Evolutionary conservation across 805 yeast genomes (phyloP), one percentile per base, ranked within the genome.

Genomic region (Starmerella stellata): DNA sequence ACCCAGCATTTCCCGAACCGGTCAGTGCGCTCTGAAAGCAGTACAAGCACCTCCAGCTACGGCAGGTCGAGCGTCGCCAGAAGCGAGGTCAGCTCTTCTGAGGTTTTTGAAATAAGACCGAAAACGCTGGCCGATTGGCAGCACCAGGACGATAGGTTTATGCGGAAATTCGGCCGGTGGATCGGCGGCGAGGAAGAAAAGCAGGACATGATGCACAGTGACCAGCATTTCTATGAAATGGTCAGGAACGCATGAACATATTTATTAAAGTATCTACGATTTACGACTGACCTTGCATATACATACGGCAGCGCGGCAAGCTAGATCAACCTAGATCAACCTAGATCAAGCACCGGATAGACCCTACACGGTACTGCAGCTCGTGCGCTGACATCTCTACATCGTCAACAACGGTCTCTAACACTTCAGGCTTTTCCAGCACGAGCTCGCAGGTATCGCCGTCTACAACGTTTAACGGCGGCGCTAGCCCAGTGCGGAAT

Each of bases 371-470:
- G 25, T 7, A 7, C 11, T 23, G 25, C 9, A 23, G 25, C 11
- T 23, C 25, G 11, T 7, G 7, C 25, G 7, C 11, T 11, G 25
- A n/a, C n/a, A n/a, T n/a, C n/a, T n/a, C n/a, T 25, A 25, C 11
- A 11, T 25, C 29, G 11, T 25, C 29, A 25, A n/a, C 29, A 25
- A n/a, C 29, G n/a, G 11, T n/a, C 29, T 11, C 29, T 13, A 11
- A 25, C n/a, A 25, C 14, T 11, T 25, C 29, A 13, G 29, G n/a
- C 11, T 25, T 25, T 25, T 25, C 29, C 3, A 33, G 57, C 50
- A 62, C 79, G 31, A 57, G 54, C 49, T 82, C 95, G 35, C 87
- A 62, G 14, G 80, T 61, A 53, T 90, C 96, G 8, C 98, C 98
- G 58, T 90, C 95, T 30, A 90, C 66, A 2, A 78, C 74, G 36